Evolutionary conservation across 2,329 filamentous ascomycete genomes (phyloP), one percentile per base, ranked within the genome.

Genomic region (Aureobasidium sp.): DNA sequence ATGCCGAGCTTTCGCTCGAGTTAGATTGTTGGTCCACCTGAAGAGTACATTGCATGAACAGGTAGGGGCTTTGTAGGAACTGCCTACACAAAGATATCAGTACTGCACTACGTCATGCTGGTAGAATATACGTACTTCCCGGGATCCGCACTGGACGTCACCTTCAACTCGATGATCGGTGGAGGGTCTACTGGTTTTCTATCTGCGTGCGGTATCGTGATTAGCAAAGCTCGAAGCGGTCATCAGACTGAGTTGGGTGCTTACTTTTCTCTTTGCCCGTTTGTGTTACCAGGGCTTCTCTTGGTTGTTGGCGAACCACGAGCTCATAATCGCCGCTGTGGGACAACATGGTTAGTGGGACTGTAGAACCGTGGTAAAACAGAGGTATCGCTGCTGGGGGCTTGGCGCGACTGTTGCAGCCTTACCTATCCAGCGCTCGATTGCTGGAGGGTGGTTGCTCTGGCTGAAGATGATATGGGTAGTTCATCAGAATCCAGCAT

Each of bases 121-220:
- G 41, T 53, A 34, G 27, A 10, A 21, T 30, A 29, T 50, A 77
- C 84, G 71, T 80, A 88, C 84, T 88, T 78, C 74, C 83, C 75
- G 21, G 81, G 78, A 70, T 84, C 83, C 34, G 70, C 71, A 32
- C 72, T 70, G 53, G 75, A 71, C 55, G 73, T 75, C 62, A 86
- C 83, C 73, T 75, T 74, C 50, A 96, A 80, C 75, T 93, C 86
- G 50, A 96, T 79, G 67, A 96, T 89, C 45, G 91, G 91, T 13
- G 91, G 91, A 57, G 92, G 91, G 72, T 96, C 91, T 69, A 96
- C 85, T 8, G 91, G 90, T 74, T 95, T 95, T 67, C 91, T 86
- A 70, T 90, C 88, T 89, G 71, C 21, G 50, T 37, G 30, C 37
- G 61, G 34, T 54, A 62, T 10, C 41, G 48, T 10, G 29, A 21